phyloP scores from a whole-genome alignment of 2,329 filamentous ascomycete species.

The Fusarium sp. region DNA sequence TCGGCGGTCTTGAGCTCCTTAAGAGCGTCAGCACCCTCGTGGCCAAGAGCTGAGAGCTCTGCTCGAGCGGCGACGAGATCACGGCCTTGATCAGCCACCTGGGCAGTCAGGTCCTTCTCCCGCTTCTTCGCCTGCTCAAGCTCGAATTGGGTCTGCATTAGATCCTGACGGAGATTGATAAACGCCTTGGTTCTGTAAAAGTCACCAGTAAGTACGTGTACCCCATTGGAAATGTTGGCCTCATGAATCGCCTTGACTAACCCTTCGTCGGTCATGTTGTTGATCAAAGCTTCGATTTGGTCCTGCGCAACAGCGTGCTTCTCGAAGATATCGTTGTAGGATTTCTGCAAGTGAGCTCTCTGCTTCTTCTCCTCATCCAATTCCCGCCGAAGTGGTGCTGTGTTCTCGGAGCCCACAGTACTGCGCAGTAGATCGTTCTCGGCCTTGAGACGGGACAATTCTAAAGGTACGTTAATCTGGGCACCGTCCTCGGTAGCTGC shows the following conservation, averaged over 20 bases:
- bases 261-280: slow-evolving; percentile 65
- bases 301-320: slow-evolving; percentile 68
- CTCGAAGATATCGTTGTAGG: slow-evolving; percentile 68
- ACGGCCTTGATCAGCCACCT: slow-evolving; percentile 66
- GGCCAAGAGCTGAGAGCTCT: slow-evolving; percentile 66
- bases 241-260: slow-evolving; percentile 60
- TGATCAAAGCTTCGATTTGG: slow-evolving; percentile 67
- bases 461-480: slow-evolving; percentile 58
- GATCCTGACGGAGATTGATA: slow-evolving; percentile 62
- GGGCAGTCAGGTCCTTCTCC: slow-evolving; percentile 59
- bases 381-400: slow-evolving; percentile 65
- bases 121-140: slow-evolving; percentile 59
- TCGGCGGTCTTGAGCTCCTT: slow-evolving; percentile 71
- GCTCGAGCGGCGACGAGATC: slow-evolving; percentile 65
- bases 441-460: slow-evolving; percentile 69
- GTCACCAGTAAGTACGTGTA: slow-evolving; percentile 58
- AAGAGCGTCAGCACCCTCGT: slow-evolving; percentile 66
- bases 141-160: slow-evolving; percentile 59
- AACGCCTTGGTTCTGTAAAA: slow-evolving; percentile 66
- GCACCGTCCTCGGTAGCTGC: slow-evolving; percentile 53
- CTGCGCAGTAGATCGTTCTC: slow-evolving; percentile 71
- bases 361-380: slow-evolving; percentile 66
- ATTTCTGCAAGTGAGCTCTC: slow-evolving; percentile 64
- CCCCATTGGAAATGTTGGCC: slow-evolving; percentile 33
- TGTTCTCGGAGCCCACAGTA: slow-evolving; percentile 66